A percentile compares a stretch with the other conserved stretches of the same genome.
These are phyloP conservation scores for Debaryomyces sp. DNA, from an alignment of 1,139 yeast genomes.

Conservation along the genomic window DNA sequence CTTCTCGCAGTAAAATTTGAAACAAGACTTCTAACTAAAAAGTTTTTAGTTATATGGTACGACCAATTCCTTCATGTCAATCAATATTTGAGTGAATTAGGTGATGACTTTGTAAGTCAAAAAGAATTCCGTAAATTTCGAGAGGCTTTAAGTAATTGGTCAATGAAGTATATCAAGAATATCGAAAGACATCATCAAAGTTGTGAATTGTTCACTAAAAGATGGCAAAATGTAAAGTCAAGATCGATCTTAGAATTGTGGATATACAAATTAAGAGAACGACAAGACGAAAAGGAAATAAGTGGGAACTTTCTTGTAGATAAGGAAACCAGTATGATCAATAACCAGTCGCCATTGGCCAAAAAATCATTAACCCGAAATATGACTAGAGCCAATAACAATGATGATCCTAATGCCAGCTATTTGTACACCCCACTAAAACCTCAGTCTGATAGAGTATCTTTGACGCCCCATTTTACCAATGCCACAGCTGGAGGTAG, in stretches of 20 bases:
- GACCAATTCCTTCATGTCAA: constrained; percentile 29
- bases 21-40: constrained; percentile 26
- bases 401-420: constrained; percentile 15
- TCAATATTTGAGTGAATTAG: constrained; percentile 27
- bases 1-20: constrained; percentile 20
- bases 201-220: constrained; percentile 35
- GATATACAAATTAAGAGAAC: constrained; percentile 26
- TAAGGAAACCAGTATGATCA: constrained; percentile 25
- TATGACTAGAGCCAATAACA: constrained; percentile 4
- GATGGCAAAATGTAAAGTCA: constrained; percentile 34
- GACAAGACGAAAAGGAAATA: neutral
- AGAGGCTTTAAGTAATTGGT: constrained; percentile 39
- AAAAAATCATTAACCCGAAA: constrained; percentile 18
- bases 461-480: constrained; percentile 26
- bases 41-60: constrained; percentile 37
- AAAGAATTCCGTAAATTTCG: constrained; percentile 29
- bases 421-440: constrained; percentile 42
- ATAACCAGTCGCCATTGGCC: constrained; percentile 42
- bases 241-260: constrained; percentile 42
- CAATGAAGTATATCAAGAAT: constrained; percentile 38
- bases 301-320: constrained; percentile 16
- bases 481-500: constrained; percentile 26
- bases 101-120: constrained; percentile 32
- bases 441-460: constrained; percentile 18
- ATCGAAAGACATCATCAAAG: constrained; percentile 39